Conservation (phyloP, 2,329 filamentous ascomycete genomes). For the Verticillium isaacii region DNA sequence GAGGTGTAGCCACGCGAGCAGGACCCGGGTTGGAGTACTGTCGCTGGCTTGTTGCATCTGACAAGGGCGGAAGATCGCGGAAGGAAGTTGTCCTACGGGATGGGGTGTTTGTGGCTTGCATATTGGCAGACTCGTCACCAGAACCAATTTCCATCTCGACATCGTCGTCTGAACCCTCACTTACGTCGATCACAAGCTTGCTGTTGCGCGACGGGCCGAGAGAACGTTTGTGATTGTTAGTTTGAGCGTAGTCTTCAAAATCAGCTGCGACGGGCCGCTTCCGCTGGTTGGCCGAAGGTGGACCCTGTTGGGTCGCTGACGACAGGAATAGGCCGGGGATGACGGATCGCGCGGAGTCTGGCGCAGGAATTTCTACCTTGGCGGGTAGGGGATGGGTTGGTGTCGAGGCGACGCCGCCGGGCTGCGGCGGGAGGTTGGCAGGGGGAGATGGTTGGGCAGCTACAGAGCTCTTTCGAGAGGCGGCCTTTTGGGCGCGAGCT, state of each 20-base stretch:
- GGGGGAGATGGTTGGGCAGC: not conserved
- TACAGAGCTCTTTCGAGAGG: slow-evolving; percentile 15
- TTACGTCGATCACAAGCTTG: slow-evolving; percentile 77
- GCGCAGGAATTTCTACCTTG: not conserved
- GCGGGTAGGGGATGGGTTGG: not conserved
- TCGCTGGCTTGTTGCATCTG: slow-evolving; percentile 32
- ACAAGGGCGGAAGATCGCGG: slow-evolving; percentile 39
- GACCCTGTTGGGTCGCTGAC: slow-evolving; percentile 18
- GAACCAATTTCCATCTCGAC: slow-evolving; percentile 65
- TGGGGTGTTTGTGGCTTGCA: slow-evolving; percentile 23
- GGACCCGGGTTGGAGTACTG: slow-evolving; percentile 34
- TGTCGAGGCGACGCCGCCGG: not conserved
- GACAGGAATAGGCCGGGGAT: not conserved
- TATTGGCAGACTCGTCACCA: slow-evolving; percentile 35
- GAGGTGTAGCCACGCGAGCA: slow-evolving; percentile 27
- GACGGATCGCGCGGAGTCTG: not conserved
- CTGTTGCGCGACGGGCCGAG: slow-evolving; percentile 56
- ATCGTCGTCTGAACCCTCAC: slow-evolving; percentile 62
- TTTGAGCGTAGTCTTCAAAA: slow-evolving; percentile 53
- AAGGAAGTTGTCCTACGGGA: slow-evolving; percentile 31
- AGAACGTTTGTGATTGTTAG: slow-evolving; percentile 48
- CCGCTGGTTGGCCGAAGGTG: slow-evolving; percentile 19
- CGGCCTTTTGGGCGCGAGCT: slow-evolving; percentile 30
- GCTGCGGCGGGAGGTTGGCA: not conserved
- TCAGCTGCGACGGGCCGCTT: slow-evolving; percentile 60